phyloP scores from a whole-genome alignment of 306 rosid species.

The Abrus pulchellus region DNA sequence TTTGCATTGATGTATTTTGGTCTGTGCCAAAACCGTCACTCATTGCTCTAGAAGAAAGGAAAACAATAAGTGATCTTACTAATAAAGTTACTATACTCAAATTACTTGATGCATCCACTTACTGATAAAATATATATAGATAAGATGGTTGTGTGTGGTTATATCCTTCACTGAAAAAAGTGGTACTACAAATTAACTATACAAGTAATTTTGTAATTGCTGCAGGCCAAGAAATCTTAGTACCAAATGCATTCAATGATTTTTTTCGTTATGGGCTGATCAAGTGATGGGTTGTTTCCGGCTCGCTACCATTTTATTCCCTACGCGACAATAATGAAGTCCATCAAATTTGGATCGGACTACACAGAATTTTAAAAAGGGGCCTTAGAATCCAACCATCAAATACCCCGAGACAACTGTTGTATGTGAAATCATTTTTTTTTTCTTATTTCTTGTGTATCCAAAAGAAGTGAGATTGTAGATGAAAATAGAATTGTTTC shows the following conservation, averaged over 20 bases:
- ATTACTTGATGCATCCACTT: conserved; percentile 3
- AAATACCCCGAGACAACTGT: conserved; percentile 43
- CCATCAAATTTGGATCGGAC: conserved; percentile 39
- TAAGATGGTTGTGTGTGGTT: neutral
- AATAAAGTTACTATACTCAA: neutral
- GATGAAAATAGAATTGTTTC: conserved; percentile 29
- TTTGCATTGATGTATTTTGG: neutral
- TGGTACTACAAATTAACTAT: neutral
- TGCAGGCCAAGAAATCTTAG: conserved; percentile 86
- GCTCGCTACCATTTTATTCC: conserved; percentile 32
- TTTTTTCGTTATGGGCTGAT: conserved; percentile 28
- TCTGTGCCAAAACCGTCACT: neutral
- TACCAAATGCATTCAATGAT: conserved; percentile 35
- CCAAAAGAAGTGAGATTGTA: conserved; percentile 47
- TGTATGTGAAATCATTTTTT: conserved; percentile 55
- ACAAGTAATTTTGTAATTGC: conserved; percentile 39
- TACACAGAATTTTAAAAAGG: conserved; percentile 37
- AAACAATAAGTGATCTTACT: neutral
- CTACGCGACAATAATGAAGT: conserved; percentile 42
- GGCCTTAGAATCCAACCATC: conserved; percentile 42
- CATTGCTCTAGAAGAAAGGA: conserved; percentile 26
- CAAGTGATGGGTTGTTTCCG: conserved; percentile 42
- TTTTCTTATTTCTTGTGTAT: conserved; percentile 40
- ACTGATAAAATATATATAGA: neutral
- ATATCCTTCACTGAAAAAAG: neutral